phyloP scores from a whole-genome alignment of 371 early-diverging fungal species.

The Parasitella parasitica region DNA sequence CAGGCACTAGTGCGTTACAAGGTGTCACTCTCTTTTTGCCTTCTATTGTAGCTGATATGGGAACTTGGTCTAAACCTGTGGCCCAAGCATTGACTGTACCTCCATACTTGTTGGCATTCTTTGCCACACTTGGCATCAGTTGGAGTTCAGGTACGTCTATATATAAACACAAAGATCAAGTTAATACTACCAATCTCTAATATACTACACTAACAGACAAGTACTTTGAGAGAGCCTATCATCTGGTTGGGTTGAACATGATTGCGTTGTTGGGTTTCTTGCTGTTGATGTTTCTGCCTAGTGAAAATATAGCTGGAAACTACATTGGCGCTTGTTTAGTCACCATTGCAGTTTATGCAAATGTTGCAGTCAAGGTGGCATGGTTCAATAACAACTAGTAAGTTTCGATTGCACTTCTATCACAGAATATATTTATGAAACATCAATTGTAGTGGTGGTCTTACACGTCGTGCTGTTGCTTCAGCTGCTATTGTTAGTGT shows the following conservation, averaged over 20 bases:
- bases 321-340: conserved; percentile 33
- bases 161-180: too few species aligned
- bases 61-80: conserved; percentile 34
- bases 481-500: conserved; percentile 38
- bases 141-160: conserved; percentile 45
- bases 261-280: conserved; percentile 29
- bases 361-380: conserved; percentile 37
- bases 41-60: conserved; percentile 30
- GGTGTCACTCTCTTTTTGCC: conserved; percentile 45
- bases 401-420: background rate
- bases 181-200: background rate
- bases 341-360: conserved; percentile 33
- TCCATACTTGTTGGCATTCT: conserved; percentile 34
- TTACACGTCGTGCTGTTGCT: conserved; percentile 40
- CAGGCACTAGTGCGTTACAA: conserved; percentile 41
- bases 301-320: conserved; percentile 12
- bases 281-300: conserved; percentile 29
- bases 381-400: conserved; percentile 43
- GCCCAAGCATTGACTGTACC: conserved; percentile 41
- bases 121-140: conserved; percentile 22
- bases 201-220: conserved; percentile 2
- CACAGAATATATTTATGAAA: background rate
- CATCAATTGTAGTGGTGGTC: conserved; percentile 22
- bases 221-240: conserved; percentile 28
- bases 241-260: conserved; percentile 28